Conservation (phyloP, 768 basidiomycete species). For the Ramaria rubella region DNA sequence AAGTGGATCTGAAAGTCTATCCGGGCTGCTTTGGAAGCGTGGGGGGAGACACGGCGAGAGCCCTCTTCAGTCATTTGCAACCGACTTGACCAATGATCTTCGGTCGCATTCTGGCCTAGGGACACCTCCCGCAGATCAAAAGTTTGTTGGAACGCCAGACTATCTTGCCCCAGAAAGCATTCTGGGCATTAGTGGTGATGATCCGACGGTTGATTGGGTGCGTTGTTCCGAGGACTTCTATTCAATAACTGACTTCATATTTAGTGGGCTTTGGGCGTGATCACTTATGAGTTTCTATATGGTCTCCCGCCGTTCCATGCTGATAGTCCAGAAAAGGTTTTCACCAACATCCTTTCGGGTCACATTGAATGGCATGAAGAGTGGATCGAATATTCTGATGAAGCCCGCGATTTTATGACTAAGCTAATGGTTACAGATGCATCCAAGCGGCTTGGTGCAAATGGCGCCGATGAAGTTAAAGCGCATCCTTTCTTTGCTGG, state of each 20-base stretch:
- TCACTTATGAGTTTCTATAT: constrained; percentile 96
- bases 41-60: constrained; percentile 52
- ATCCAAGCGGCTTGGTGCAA: constrained; percentile 68
- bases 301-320: constrained; percentile 98
- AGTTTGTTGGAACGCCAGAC: constrained; percentile 96
- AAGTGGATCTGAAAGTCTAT: constrained; percentile 72
- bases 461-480: constrained; percentile 91
- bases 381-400: constrained; percentile 77
- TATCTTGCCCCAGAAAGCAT: constrained; percentile 96
- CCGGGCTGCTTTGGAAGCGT: constrained; percentile 40
- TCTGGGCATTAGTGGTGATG: constrained; percentile 90
- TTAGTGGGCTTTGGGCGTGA: constrained; percentile 97
- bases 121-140: constrained; percentile 79
- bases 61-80: constrained; percentile 81
- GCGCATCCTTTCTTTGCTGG: constrained; percentile 83
- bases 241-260: constrained; percentile 10
- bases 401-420: constrained; percentile 87
- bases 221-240: constrained; percentile 22
- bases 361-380: constrained; percentile 96
- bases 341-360: constrained; percentile 95
- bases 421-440: constrained; percentile 79
- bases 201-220: constrained; percentile 96
- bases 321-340: constrained; percentile 93
- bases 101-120: constrained; percentile 64
- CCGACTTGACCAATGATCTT: constrained; percentile 75